Evolutionary conservation across 2,329 filamentous ascomycete genomes (phyloP).

Genomic region (Xylaria sp.): DNA sequence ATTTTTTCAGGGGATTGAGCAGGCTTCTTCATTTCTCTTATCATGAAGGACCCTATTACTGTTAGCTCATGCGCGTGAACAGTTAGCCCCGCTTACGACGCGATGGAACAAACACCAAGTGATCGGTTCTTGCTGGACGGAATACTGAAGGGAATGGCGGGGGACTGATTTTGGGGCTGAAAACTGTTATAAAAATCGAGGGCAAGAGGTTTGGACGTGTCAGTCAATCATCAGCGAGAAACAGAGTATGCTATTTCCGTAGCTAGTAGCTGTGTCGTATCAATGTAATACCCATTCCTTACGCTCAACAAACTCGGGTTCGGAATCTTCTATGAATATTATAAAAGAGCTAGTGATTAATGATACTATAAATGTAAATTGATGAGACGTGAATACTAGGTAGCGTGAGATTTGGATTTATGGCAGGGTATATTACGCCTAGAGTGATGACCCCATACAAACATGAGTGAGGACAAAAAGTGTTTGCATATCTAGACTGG

Average conservation of each 20-base stretch:
- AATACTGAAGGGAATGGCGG: neutral
- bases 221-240: constrained; percentile 17
- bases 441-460: no score
- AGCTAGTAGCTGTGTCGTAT: constrained; percentile 38
- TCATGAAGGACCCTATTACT: neutral
- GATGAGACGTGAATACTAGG: neutral
- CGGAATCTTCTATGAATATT: neutral
- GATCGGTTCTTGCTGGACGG: neutral
- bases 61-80: neutral
- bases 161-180: neutral
- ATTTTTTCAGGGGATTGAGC: constrained; percentile 3
- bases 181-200: constrained; percentile 19
- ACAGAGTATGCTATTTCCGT: constrained; percentile 13
- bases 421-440: no score
- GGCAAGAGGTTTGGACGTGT: constrained; percentile 24
- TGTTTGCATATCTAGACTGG: no score
- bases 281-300: constrained; percentile 44
- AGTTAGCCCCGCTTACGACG: neutral
- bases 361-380: neutral
- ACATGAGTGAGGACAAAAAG: no score
- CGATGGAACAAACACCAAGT: constrained; percentile 1
- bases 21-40: constrained; percentile 10
- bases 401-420: neutral
- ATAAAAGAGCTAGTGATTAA: neutral
- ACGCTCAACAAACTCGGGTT: constrained; percentile 8